Percentiles rank a stretch among this genome's conserved stretches.
Evolutionary conservation across 169 alveolate species (phyloP).

Genomic region (Eimeria praecox): DNA sequence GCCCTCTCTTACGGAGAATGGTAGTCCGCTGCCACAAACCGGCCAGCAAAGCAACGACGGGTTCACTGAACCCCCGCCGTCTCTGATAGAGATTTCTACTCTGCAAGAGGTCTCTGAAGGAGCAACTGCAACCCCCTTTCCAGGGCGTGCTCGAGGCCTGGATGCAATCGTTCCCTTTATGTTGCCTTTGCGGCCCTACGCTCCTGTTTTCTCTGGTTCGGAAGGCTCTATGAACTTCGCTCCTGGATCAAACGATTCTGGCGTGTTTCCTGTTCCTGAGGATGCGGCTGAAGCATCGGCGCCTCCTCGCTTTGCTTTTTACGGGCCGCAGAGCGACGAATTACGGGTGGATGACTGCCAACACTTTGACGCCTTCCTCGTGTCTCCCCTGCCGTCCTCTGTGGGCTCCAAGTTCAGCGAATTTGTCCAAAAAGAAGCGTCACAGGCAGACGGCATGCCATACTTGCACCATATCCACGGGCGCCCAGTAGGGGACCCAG

Average conservation of each 20-base stretch:
- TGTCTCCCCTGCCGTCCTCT: constrained; percentile 65
- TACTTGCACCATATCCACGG: constrained; percentile 77
- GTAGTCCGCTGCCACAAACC: not conserved
- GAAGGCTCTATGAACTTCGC: not conserved
- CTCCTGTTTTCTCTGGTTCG: constrained; percentile 3
- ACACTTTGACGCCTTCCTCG: constrained; percentile 72
- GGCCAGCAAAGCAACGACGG: not conserved
- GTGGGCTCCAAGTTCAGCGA: constrained; percentile 46
- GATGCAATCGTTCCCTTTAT: constrained; percentile 55
- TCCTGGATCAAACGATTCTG: not conserved
- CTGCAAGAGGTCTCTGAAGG: not conserved
- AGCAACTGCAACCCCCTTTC: not conserved
- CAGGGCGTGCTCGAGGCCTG: not conserved
- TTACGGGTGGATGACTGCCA: constrained; percentile 48
- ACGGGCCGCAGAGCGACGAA: constrained; percentile 64
- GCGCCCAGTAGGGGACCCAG: constrained; percentile 44
- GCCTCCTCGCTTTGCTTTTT: constrained; percentile 43
- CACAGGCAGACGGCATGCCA: constrained; percentile 57
- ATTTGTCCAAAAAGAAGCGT: constrained; percentile 31
- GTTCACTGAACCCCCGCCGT: not conserved
- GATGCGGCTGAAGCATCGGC: not conserved
- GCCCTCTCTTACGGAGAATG: not conserved
- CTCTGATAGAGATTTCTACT: not conserved
- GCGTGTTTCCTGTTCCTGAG: not conserved
- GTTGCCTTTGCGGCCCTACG: constrained; percentile 46